Evolutionary conservation across 2,329 filamentous ascomycete species (phyloP).

Genomic region (Tolypocladium tropicale): DNA sequence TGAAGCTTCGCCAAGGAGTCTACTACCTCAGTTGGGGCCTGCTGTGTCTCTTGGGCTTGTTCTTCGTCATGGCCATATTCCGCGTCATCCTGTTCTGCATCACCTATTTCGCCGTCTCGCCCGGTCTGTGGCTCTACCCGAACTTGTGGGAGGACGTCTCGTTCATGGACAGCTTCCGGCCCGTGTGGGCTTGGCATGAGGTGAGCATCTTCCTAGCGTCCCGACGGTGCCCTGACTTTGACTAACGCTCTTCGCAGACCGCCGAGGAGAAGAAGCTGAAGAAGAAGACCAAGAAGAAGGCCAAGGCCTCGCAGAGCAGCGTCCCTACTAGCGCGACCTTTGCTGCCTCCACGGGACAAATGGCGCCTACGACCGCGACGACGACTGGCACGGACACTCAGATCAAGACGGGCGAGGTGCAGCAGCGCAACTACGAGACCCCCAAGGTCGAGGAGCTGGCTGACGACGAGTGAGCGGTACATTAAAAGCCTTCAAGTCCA

Average conservation of each 20-base stretch:
- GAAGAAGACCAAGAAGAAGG: constrained; percentile 48
- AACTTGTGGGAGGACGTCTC: constrained; percentile 98
- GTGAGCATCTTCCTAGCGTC: constrained; percentile 36
- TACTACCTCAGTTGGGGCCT: constrained; percentile 97
- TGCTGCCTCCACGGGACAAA: constrained; percentile 41
- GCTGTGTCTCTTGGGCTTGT: constrained; percentile 78
- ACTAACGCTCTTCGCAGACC: constrained; percentile 2
- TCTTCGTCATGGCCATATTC: constrained; percentile 98
- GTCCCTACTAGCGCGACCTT: constrained; percentile 32
- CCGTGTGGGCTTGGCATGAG: constrained; percentile 97
- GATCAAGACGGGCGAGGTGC: constrained; percentile 31
- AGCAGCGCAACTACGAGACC: constrained; percentile 35
- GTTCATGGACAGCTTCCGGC: constrained; percentile 94
- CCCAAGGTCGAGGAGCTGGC: constrained; percentile 44
- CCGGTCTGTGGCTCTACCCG: constrained; percentile 95
- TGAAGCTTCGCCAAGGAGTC: constrained; percentile 81
- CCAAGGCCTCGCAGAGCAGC: constrained; percentile 22
- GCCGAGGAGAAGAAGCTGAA: constrained; percentile 14
- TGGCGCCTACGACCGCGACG: constrained; percentile 40
- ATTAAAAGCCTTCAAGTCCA: background rate
- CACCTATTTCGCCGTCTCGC: constrained; percentile 75
- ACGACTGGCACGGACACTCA: constrained; percentile 48
- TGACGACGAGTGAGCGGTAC: constrained; percentile 32
- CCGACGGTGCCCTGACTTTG: no score
- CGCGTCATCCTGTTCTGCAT: constrained; percentile 87